A percentile compares a stretch with the other conserved stretches of the same genome.
Evolutionary conservation across 1,284 basidiomycete species (phyloP).

Genomic region (Leccinum ponderosum): DNA sequence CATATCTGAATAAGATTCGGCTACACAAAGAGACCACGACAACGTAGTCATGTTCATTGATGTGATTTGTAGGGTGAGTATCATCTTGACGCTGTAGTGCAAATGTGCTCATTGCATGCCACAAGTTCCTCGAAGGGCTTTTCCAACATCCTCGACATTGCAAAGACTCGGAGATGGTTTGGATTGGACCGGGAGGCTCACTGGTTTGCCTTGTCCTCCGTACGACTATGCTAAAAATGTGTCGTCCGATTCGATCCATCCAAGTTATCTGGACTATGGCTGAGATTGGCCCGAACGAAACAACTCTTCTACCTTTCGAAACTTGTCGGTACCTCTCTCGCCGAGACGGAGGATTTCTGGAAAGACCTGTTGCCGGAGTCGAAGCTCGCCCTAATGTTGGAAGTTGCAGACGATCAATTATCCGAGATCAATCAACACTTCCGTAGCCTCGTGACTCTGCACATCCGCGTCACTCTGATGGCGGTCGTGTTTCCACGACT

Average conservation of each 20-base stretch:
- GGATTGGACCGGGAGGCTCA: constrained; percentile 73
- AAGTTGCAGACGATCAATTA: constrained; percentile 48
- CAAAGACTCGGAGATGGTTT: constrained; percentile 85
- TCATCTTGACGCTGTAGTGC: neutral
- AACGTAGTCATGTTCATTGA: constrained; percentile 75
- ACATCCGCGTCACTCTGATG: constrained; percentile 80
- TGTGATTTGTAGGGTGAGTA: constrained; percentile 66
- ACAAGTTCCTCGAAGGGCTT: constrained; percentile 88
- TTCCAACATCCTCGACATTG: constrained; percentile 91
- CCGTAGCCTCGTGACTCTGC: constrained; percentile 75
- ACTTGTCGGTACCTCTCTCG: constrained; percentile 72
- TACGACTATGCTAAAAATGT: constrained; percentile 86
- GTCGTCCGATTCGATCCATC: constrained; percentile 80
- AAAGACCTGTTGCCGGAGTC: constrained; percentile 50
- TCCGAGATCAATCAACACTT: constrained; percentile 66
- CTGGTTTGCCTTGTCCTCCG: constrained; percentile 84
- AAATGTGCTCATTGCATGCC: constrained; percentile 9
- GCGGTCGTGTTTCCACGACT: constrained; percentile 86
- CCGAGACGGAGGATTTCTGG: constrained; percentile 79
- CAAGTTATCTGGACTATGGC: constrained; percentile 88
- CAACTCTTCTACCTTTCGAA: constrained; percentile 71
- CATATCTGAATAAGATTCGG: constrained; percentile 39
- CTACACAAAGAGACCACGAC: constrained; percentile 56
- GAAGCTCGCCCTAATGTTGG: constrained; percentile 61
- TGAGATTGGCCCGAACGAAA: constrained; percentile 81